A percentile compares a stretch with the other conserved stretches of the same genome.
These are phyloP conservation scores for Peniophora sp. DNA, from an alignment of 1,284 basidiomycete species.

Conservation along the genomic window DNA sequence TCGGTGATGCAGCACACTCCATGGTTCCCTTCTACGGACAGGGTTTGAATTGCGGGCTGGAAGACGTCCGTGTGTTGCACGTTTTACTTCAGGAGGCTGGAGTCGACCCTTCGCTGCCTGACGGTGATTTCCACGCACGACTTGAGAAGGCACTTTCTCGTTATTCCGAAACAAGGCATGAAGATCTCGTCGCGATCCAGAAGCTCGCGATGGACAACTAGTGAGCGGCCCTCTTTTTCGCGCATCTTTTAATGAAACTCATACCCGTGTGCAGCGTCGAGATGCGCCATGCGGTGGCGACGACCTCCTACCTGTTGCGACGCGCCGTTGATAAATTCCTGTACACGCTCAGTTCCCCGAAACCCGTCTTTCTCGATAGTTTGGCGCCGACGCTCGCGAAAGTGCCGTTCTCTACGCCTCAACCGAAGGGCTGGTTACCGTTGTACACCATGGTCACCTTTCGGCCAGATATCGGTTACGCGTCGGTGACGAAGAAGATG, in stretches of 20 bases:
- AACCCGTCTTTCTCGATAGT: constrained; percentile 23
- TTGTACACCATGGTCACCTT: constrained; percentile 98
- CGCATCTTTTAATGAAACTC: not conserved
- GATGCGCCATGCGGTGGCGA: constrained; percentile 91
- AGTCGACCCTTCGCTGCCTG: constrained; percentile 36
- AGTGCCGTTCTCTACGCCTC: constrained; percentile 45
- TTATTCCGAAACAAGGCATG: constrained; percentile 79
- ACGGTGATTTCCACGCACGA: constrained; percentile 24
- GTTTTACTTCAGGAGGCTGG: constrained; percentile 66
- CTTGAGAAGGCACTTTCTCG: constrained; percentile 62
- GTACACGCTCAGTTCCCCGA: constrained; percentile 49
- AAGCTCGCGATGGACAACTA: constrained; percentile 95
- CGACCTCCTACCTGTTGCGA: constrained; percentile 72
- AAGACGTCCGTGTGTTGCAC: constrained; percentile 90
- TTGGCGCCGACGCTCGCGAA: constrained; percentile 17
- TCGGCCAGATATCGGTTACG: constrained; percentile 88
- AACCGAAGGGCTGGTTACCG: constrained; percentile 78
- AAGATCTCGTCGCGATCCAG: constrained; percentile 86
- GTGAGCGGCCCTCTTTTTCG: constrained; percentile 40
- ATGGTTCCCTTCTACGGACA: constrained; percentile 99
- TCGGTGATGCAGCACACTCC: constrained; percentile 94
- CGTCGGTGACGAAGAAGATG: constrained; percentile 58
- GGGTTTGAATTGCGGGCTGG: constrained; percentile 95
- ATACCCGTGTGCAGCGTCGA: constrained; percentile 54
- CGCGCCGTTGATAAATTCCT: constrained; percentile 77